phyloP scores from a whole-genome alignment of 2,329 filamentous ascomycete species.

The Verticillium nubilum region DNA sequence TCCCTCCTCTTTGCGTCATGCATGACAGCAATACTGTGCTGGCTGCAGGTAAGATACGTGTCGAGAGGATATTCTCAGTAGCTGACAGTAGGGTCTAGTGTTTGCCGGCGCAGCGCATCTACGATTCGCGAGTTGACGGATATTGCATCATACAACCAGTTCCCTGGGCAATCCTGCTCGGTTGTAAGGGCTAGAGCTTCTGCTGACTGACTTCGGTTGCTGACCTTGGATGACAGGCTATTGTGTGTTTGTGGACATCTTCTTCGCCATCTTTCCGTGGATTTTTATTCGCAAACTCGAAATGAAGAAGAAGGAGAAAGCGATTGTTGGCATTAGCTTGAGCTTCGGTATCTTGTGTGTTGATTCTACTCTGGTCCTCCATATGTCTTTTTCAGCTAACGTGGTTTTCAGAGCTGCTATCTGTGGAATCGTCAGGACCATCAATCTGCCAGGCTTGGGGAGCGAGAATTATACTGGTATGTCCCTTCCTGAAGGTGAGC shows the following conservation, averaged over 20 bases:
- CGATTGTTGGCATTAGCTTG: slow-evolving; percentile 25
- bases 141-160: slow-evolving; percentile 8
- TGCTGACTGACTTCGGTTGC: background rate
- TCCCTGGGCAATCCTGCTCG: background rate
- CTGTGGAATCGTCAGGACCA: background rate
- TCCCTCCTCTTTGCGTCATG: background rate
- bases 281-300: slow-evolving; percentile 33
- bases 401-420: background rate
- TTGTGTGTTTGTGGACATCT: slow-evolving; percentile 21
- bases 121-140: background rate
- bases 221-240: background rate
- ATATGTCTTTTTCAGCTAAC: background rate
- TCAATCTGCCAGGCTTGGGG: background rate
- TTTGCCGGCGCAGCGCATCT: background rate
- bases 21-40: background rate
- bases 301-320: slow-evolving; percentile 27
- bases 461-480: background rate
- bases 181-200: background rate
- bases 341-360: background rate
- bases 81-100: background rate
- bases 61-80: background rate
- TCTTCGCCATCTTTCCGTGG: slow-evolving; percentile 35
- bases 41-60: background rate
- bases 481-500: too few species aligned
- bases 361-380: background rate